Conservation (phyloP, 495 filamentous ascomycete genomes). For the Rusavskia elegans region DNA sequence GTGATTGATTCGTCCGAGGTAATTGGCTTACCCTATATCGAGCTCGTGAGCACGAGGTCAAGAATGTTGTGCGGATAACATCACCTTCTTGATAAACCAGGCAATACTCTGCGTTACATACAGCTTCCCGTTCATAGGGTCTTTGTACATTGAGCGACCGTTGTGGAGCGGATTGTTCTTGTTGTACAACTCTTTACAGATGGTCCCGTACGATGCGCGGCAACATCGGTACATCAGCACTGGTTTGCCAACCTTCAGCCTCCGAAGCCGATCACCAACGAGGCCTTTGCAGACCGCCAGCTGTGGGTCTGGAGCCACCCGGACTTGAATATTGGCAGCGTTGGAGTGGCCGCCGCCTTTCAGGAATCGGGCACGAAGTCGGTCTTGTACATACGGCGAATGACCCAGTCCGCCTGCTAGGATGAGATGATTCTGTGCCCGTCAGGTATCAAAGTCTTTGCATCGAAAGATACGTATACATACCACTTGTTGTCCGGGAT, state of each 20-base stretch:
- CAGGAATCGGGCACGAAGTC: slow-evolving; percentile 13
- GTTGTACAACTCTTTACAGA: slow-evolving; percentile 3
- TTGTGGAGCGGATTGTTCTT: background rate
- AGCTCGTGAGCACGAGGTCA: background rate
- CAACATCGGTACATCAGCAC: slow-evolving; percentile 19
- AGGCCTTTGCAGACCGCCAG: slow-evolving; percentile 25
- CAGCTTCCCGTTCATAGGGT: background rate
- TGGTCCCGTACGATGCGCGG: slow-evolving; percentile 3
- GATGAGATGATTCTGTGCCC: slow-evolving; percentile 14
- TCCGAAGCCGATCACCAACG: slow-evolving; percentile 18
- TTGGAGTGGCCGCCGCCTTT: background rate
- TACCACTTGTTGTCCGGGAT: slow-evolving; percentile 14
- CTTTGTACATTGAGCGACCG: background rate
- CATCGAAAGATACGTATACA: background rate
- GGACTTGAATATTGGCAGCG: slow-evolving; percentile 13
- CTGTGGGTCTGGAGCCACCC: slow-evolving; percentile 22
- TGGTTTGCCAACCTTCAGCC: slow-evolving; percentile 12
- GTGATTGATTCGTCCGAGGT: slow-evolving; percentile 20
- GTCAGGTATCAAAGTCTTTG: too few relatives aligned
- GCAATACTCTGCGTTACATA: background rate
- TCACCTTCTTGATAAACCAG: slow-evolving; percentile 1
- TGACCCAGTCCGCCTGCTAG: slow-evolving; percentile 24
- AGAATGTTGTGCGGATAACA: too few relatives aligned
- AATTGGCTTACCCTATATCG: slow-evolving; percentile 21
- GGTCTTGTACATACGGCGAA: slow-evolving; percentile 19